Conservation (phyloP, 768 basidiomycete genomes). For the Lactarius quietus region DNA sequence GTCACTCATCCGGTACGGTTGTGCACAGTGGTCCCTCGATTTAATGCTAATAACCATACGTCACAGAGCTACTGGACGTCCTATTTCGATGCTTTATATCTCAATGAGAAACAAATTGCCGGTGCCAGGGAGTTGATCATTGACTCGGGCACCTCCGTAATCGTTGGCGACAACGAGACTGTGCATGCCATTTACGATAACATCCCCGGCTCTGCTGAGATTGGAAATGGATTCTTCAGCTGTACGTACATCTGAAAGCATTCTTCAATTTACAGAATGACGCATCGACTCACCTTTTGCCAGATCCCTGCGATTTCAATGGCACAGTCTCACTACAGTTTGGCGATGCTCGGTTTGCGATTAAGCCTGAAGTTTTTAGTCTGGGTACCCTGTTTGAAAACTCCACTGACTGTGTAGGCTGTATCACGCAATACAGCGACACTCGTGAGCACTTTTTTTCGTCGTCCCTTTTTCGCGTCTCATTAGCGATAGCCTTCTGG, state of each 20-base stretch:
- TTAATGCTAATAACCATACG: background rate
- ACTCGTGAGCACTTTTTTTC: background rate
- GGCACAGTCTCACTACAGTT: conserved; percentile 32
- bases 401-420: conserved; percentile 24
- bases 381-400: conserved; percentile 28
- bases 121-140: conserved; percentile 15
- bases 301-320: conserved; percentile 26
- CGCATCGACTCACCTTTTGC: conserved; percentile 4
- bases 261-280: background rate
- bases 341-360: conserved; percentile 29
- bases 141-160: conserved; percentile 27
- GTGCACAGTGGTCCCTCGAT: no score
- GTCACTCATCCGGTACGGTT: background rate
- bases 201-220: conserved; percentile 12
- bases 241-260: background rate
- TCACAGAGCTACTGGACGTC: conserved; percentile 26
- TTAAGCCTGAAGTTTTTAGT: conserved; percentile 31
- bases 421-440: conserved; percentile 7
- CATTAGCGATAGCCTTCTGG: background rate
- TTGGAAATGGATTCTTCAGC: background rate
- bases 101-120: background rate
- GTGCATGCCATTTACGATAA: conserved; percentile 14
- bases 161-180: conserved; percentile 21
- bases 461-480: no score
- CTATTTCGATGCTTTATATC: conserved; percentile 12